Evolutionary conservation across 139 green algal genomes (phyloP).

Genomic region (Chlamydomonas sp.): DNA sequence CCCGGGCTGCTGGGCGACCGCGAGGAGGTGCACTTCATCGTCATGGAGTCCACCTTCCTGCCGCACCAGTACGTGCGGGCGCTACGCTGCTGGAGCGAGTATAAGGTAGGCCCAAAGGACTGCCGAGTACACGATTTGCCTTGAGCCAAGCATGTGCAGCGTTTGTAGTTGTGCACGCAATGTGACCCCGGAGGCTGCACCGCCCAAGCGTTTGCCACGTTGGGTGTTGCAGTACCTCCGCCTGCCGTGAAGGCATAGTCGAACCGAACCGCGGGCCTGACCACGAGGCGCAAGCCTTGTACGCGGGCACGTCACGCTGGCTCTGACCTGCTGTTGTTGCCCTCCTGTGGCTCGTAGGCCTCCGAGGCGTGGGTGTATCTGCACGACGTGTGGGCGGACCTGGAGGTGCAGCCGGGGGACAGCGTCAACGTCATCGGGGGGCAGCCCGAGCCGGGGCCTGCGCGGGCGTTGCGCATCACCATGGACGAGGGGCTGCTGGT

Average conservation of each 20-base stretch:
- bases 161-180: too few relatives aligned
- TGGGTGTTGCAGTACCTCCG: too few relatives aligned
- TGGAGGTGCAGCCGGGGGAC: conserved; percentile 61
- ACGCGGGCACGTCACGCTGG: too few relatives aligned
- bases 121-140: too few relatives aligned
- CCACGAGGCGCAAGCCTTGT: too few relatives aligned
- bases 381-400: conserved; percentile 63
- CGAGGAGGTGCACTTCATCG: conserved; percentile 54
- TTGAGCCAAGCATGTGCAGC: too few relatives aligned
- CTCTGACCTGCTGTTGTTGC: neutral
- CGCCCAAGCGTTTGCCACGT: too few relatives aligned
- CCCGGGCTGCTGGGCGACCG: conserved; percentile 24
- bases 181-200: too few relatives aligned
- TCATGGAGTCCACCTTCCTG: conserved; percentile 48
- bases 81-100: conserved; percentile 62
- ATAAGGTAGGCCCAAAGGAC: conserved; percentile 40
- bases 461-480: conserved; percentile 2
- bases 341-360: conserved; percentile 21
- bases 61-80: neutral
- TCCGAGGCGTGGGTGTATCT: conserved; percentile 64
- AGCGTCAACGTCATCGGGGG: conserved; percentile 71
- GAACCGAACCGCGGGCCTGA: too few relatives aligned
- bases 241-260: too few relatives aligned
- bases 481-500: conserved; percentile 63
- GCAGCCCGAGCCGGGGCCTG: neutral